Evolutionary conservation across 257 asterid genomes (phyloP).

Genomic region (Plantago major): DNA sequence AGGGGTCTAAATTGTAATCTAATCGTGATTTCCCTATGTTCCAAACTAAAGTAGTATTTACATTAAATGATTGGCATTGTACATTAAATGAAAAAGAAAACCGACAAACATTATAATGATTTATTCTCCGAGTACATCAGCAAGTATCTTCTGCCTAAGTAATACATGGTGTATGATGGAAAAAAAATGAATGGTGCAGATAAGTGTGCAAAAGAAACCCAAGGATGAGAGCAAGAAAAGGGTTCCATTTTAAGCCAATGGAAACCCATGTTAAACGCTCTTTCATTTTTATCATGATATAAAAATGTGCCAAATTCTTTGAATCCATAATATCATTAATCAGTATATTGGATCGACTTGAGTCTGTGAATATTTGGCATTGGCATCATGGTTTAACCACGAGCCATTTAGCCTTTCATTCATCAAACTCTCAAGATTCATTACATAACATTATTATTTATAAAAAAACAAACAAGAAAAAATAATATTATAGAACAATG

Average conservation of each 20-base stretch:
- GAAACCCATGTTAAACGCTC: not conserved
- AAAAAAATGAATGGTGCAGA: not conserved
- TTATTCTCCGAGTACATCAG: too few species aligned
- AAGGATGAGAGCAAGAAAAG: constrained; percentile 10
- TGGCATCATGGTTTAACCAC: not conserved
- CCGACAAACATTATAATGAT: too few species aligned
- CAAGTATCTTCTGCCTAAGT: too few species aligned
- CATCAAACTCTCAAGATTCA: constrained; percentile 10
- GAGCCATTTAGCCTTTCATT: not conserved
- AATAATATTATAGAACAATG: not conserved
- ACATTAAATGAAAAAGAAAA: too few species aligned
- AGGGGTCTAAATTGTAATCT: too few species aligned
- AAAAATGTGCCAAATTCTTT: not conserved
- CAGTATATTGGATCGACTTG: not conserved
- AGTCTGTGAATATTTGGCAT: not conserved
- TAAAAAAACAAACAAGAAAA: too few species aligned
- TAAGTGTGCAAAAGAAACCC: not conserved
- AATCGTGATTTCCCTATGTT: too few species aligned
- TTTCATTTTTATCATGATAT: not conserved
- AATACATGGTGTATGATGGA: not conserved
- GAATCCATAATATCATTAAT: not conserved
- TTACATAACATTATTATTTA: not conserved
- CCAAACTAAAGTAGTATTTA: too few species aligned
- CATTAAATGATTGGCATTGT: too few species aligned
- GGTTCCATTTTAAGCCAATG: not conserved